Evolutionary conservation across 2,329 filamentous ascomycete genomes (phyloP).

Genomic region (Fusarium pseudonygamai): DNA sequence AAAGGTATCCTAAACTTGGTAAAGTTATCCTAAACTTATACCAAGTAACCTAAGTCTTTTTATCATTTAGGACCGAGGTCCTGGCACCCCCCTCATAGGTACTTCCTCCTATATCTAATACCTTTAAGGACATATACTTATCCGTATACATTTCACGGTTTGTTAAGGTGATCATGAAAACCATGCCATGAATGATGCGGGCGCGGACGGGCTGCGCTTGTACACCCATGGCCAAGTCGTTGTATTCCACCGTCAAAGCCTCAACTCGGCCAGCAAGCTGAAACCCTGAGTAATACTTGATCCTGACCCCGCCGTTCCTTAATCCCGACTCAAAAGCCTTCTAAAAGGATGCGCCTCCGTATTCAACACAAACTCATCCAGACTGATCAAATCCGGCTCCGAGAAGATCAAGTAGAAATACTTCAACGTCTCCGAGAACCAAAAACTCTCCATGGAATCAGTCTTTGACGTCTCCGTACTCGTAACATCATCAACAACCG

Average conservation of each 20-base stretch:
- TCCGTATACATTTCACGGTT: too few relatives aligned
- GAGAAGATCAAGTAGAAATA: constrained; percentile 80
- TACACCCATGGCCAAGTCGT: too few relatives aligned
- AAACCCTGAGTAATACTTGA: too few relatives aligned
- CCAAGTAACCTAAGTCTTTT: too few relatives aligned
- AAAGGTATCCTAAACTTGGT: too few relatives aligned
- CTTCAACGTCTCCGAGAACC: constrained; percentile 78
- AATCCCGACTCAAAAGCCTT: not conserved
- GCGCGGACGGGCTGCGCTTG: not conserved
- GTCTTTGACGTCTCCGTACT: constrained; percentile 48
- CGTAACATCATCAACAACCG: constrained; percentile 57
- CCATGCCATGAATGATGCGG: too few relatives aligned
- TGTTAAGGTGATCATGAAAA: too few relatives aligned
- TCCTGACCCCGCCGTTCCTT: rapidly evolving
- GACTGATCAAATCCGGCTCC: constrained; percentile 67
- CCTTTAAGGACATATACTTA: too few relatives aligned
- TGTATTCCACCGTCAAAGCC: rapidly evolving
- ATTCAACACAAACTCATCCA: constrained; percentile 74
- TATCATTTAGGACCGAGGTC: too few relatives aligned
- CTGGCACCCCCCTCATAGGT: too few relatives aligned
- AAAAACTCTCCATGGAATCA: constrained; percentile 77
- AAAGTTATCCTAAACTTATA: too few relatives aligned
- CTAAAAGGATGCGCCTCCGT: constrained; percentile 61
- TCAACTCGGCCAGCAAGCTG: not conserved
- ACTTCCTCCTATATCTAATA: too few relatives aligned